Base-by-base conservation (phyloP, 192 early-diverging fungal species). In the Thoreauomyces humboldtii region DNA sequence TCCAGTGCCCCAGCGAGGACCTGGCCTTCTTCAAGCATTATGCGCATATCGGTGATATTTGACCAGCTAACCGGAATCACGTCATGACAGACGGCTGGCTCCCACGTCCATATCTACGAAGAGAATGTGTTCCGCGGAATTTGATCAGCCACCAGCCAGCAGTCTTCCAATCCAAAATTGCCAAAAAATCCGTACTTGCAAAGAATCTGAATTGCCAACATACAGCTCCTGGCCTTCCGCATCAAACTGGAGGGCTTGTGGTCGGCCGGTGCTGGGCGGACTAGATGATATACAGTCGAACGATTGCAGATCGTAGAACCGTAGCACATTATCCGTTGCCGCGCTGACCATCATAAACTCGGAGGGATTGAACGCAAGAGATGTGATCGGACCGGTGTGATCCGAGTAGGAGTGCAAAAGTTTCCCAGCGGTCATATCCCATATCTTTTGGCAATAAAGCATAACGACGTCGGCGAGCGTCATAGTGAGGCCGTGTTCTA, bases 401-500 rank as follows among this genome's bases (percentile, higher is more conserved):
- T 81, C 77, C 0, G 43, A 48, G 59, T 76, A 77, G 2, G 77
- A 67, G 29, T 73, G 69, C 22, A 84, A 50, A 1, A 78, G 53
- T 54, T 81, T 81, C 21, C 82, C 82, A 2, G 77, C 77, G 7
- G 82, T 84, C 82, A 84, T 84, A 48, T 84, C 82, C 77, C 79
- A 81, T 9, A 83, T 75, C 81, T 77, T n/a, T 25, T 46, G 11
- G 27, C 44, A 46, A 14, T 17, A 24, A 14, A 12, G 14, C 3
- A 3, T 2, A 7, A n/a, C n/a, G n/a, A n/a, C n/a, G n/a, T n/a
- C n/a, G n/a, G n/a, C n/a, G n/a, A n/a, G n/a, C n/a, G n/a, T n/a
- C n/a, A n/a, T n/a, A n/a, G n/a, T n/a, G n/a, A n/a, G n/a, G n/a
- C n/a, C n/a, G n/a, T n/a, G n/a, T n/a, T n/a, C n/a, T n/a, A n/a